Conservation (phyloP, 2,329 filamentous ascomycete genomes). For the Pyrenophora seminiperda region DNA sequence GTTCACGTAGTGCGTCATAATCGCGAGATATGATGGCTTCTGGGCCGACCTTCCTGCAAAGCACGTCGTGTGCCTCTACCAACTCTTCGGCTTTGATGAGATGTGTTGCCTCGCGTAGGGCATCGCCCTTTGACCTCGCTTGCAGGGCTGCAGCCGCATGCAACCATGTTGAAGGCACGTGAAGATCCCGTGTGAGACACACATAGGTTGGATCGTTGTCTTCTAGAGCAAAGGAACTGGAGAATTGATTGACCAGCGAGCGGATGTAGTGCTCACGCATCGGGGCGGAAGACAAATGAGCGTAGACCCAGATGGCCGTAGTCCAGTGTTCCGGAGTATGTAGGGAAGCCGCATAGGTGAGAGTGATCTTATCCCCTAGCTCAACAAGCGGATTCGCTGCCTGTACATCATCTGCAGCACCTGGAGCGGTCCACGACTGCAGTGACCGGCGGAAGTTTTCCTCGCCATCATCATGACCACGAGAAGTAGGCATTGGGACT, state of each 20-base stretch:
- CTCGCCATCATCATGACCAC: constrained; percentile 20
- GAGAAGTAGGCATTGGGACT: constrained; percentile 40
- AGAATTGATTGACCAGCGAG: constrained; percentile 64
- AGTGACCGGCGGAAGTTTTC: constrained; percentile 29
- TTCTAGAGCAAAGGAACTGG: constrained; percentile 65
- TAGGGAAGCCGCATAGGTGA: constrained; percentile 45
- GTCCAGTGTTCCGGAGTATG: constrained; percentile 45
- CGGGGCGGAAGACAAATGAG: constrained; percentile 70
- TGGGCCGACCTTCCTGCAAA: constrained; percentile 81
- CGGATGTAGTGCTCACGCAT: constrained; percentile 75
- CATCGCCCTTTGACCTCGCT: constrained; percentile 73
- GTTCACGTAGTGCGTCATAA: constrained; percentile 68
- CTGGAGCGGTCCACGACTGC: constrained; percentile 37
- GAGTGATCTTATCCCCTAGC: constrained; percentile 61
- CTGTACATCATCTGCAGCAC: constrained; percentile 54
- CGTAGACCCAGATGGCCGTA: constrained; percentile 72
- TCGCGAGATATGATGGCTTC: constrained; percentile 81
- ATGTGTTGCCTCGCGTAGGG: constrained; percentile 64
- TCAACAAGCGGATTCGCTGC: constrained; percentile 64
- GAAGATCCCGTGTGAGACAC: constrained; percentile 66
- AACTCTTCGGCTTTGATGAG: constrained; percentile 78
- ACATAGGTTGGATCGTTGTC: constrained; percentile 63
- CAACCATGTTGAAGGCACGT: constrained; percentile 77
- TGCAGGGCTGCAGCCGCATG: constrained; percentile 86
- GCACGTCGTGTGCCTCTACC: constrained; percentile 81